phyloP scores from a whole-genome alignment of 2,329 filamentous ascomycete species.

The Ramichloridium luteum region DNA sequence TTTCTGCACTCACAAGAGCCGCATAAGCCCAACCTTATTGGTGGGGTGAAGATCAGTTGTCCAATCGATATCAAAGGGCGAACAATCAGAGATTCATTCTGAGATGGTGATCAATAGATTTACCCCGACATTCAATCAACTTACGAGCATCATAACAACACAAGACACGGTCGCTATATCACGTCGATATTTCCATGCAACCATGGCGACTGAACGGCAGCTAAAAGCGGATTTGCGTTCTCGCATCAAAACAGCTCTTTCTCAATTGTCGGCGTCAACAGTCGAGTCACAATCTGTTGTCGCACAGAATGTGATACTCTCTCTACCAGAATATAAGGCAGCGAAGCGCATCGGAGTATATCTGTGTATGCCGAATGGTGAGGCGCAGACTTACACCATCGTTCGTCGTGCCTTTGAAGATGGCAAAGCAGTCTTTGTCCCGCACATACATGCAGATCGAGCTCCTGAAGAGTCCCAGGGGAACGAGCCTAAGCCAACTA shows the following conservation, averaged over 20 bases:
- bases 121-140: no score
- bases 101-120: no score
- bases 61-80: no score
- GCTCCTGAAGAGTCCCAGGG: constrained; percentile 27
- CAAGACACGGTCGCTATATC: no score
- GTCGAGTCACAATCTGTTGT: constrained; percentile 57
- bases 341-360: constrained; percentile 74
- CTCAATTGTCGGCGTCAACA: constrained; percentile 47
- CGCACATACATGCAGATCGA: constrained; percentile 48
- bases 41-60: no score
- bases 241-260: constrained; percentile 55
- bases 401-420: constrained; percentile 64
- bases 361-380: constrained; percentile 79
- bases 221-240: constrained; percentile 67
- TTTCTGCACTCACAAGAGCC: no score
- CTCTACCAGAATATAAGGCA: constrained; percentile 60
- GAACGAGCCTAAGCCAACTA: constrained; percentile 22
- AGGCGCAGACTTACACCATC: constrained; percentile 73
- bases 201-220: constrained; percentile 12
- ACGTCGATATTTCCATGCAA: no score
- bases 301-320: constrained; percentile 53
- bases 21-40: no score
- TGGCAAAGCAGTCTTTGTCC: constrained; percentile 82
- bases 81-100: no score
- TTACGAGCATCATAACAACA: no score